These are phyloP conservation scores for Eucalyptus sideroxylon DNA, from an alignment of 345 rosid species.

Conservation along the genomic window DNA sequence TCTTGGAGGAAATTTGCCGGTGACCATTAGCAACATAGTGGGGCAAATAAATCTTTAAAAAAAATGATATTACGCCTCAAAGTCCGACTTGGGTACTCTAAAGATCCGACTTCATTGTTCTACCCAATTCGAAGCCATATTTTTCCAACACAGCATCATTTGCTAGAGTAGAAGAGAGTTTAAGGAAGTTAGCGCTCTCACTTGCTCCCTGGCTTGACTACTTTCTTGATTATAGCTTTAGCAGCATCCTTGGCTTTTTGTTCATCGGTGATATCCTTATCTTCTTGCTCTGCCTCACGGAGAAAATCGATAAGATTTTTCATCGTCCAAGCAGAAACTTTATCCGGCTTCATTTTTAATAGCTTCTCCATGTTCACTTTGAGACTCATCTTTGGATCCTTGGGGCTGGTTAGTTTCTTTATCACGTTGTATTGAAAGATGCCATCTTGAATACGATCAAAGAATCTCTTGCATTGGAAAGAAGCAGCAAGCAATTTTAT, in stretches of 20 bases:
- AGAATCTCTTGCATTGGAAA: conserved; percentile 45
- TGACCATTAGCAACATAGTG: no score
- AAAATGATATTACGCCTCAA: no score
- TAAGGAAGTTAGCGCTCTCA: conserved; percentile 5
- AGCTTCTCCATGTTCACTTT: conserved; percentile 51
- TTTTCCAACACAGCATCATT: not conserved
- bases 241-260: conserved; percentile 60
- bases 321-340: conserved; percentile 18
- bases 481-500: conserved; percentile 38
- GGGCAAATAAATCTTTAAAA: no score
- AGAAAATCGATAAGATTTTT: conserved; percentile 18
- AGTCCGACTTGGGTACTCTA: no score
- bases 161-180: not conserved
- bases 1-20: no score
- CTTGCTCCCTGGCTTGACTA: conserved; percentile 30
- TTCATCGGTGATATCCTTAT: conserved; percentile 40
- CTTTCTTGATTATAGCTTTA: conserved; percentile 29
- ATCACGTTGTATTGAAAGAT: conserved; percentile 47
- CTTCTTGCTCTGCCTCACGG: conserved; percentile 18
- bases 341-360: conserved; percentile 31
- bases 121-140: no score
- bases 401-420: conserved; percentile 18
- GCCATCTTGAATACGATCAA: conserved; percentile 54
- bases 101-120: no score
- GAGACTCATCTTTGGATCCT: not conserved